Base-by-base conservation (phyloP, 2,329 filamentous ascomycete genomes). In the Epichloe aotearoae region DNA sequence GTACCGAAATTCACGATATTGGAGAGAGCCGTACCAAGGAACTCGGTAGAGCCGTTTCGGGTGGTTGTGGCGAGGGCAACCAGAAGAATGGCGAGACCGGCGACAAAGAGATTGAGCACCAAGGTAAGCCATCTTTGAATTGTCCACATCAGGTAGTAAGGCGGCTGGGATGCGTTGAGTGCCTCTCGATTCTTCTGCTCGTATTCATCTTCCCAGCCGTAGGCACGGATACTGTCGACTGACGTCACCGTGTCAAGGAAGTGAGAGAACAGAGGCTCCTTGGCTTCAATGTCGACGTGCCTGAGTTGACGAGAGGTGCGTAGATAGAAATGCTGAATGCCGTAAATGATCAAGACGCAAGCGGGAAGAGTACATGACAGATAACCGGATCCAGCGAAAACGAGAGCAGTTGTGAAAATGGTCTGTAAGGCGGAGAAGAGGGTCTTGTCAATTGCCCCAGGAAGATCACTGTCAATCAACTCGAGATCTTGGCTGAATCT, bases 81-180 rank as follows among this genome's bases (percentile, higher is more conserved):
- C 6, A 77, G 57, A 3, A 75, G 55, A 1, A 71, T 65, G 1
- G 72, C 73, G 26, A 77, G 64, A 2, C 58, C 67, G 1, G 73
- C 69, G 1, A 76, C 70, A 5, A 61, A 44, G 3, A 77, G 57
- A 52, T 76, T 71, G 4, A 78, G 59, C 2, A 73, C 70, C 5
- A 77, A 58, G 0, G 64, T 68, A 1, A 77, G 62, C 73, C 73
- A 77, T 20, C 69, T 63, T 54, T 76, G 74, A 11, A 76, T 69
- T n/a, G 69, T 68, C 46, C 66, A 70, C 11, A 75, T 64, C 8
- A 75, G 61, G 51, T 77, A 64, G 7, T 55, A 58, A 1, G 61
- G 62, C 17, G 55, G 47, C 40, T 65, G 63, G 0, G 59, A 63
- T 3, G 48, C 46, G 47, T 56, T 73, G 7, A 78, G 63, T 47